Percentiles rank a stretch among this genome's conserved stretches.
phyloP scores from a whole-genome alignment of 2,329 filamentous ascomycete genomes.

The Neofusicoccum ribis region DNA sequence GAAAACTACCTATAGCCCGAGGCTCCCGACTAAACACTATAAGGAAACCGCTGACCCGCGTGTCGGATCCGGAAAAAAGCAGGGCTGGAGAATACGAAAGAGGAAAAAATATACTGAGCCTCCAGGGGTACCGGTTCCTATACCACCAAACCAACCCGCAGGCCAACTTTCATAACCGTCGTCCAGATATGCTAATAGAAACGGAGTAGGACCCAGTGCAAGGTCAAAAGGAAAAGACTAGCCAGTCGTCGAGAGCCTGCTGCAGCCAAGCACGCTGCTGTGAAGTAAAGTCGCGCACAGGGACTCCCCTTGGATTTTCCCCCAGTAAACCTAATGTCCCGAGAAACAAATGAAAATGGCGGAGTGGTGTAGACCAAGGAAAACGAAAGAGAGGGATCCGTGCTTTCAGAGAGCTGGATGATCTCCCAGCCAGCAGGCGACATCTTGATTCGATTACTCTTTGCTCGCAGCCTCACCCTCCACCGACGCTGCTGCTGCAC shows the following conservation, averaged over 20 bases:
- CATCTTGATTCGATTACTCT: background rate
- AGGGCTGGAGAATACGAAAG: slow-evolving; percentile 1
- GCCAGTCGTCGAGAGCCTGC: background rate
- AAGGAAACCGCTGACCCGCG: background rate
- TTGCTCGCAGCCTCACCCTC: slow-evolving; percentile 7
- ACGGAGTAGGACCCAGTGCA: background rate
- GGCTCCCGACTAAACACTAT: slow-evolving; percentile 12
- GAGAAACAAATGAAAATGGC: background rate
- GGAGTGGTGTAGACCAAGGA: background rate
- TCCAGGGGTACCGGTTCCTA: background rate
- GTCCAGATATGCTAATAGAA: slow-evolving; percentile 13
- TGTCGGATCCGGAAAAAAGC: background rate
- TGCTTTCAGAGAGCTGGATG: background rate
- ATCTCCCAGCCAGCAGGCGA: background rate
- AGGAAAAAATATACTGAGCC: background rate
- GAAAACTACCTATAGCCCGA: slow-evolving; percentile 4
- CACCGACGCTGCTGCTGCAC: background rate
- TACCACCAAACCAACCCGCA: background rate
- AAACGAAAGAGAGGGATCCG: background rate
- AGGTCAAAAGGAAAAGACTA: background rate
- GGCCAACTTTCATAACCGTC: slow-evolving; percentile 15
- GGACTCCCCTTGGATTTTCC: background rate
- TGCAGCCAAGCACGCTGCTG: background rate
- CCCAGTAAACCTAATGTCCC: background rate
- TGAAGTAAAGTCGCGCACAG: background rate